Percentiles rank a stretch among this genome's conserved stretches.
Conservation (phyloP, 768 basidiomycete genomes). For the Pulveroboletus sp. region DNA sequence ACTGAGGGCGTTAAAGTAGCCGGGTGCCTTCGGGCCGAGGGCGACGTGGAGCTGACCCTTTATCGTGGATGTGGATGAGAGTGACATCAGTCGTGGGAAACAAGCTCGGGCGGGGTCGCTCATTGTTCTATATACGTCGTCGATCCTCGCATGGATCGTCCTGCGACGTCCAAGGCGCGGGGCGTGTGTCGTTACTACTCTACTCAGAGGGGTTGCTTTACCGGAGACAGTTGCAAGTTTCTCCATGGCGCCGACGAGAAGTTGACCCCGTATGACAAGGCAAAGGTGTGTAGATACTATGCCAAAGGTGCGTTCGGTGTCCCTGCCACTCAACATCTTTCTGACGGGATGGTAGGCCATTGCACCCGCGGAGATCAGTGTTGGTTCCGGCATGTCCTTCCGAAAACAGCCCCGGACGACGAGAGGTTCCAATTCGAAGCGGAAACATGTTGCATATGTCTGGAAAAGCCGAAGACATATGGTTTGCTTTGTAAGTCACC, state of each 20-base stretch:
- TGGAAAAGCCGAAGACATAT: slow-evolving; percentile 65
- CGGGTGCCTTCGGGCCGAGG: slow-evolving; percentile 55
- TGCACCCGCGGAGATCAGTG: slow-evolving; percentile 67
- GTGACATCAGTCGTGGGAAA: slow-evolving; percentile 51
- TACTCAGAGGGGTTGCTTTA: slow-evolving; percentile 63
- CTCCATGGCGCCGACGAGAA: slow-evolving; percentile 53
- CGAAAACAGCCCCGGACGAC: slow-evolving; percentile 19
- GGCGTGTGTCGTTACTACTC: slow-evolving; percentile 69
- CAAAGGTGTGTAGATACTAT: slow-evolving; percentile 66
- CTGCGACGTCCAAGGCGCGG: slow-evolving; percentile 64
- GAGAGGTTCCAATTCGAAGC: slow-evolving; percentile 35
- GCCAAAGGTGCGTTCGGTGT: slow-evolving; percentile 43
- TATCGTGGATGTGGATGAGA: slow-evolving; percentile 70
- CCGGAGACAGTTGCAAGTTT: slow-evolving; percentile 71
- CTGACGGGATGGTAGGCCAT: slow-evolving; percentile 44
- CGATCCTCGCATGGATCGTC: slow-evolving; percentile 43
- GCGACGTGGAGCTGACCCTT: slow-evolving; percentile 62
- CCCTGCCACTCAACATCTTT: neutral
- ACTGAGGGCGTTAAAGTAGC: slow-evolving; percentile 63
- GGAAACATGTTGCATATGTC: slow-evolving; percentile 65
- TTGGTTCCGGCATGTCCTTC: slow-evolving; percentile 65
- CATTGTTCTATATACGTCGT: slow-evolving; percentile 2
- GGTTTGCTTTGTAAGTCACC: slow-evolving; percentile 58
- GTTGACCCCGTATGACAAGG: slow-evolving; percentile 66
- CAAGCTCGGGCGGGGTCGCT: too few species aligned